Percentiles rank a stretch among this genome's conserved stretches.
phyloP scores from a whole-genome alignment of 2,329 filamentous ascomycete genomes.

The Ceratocystis variospora region DNA sequence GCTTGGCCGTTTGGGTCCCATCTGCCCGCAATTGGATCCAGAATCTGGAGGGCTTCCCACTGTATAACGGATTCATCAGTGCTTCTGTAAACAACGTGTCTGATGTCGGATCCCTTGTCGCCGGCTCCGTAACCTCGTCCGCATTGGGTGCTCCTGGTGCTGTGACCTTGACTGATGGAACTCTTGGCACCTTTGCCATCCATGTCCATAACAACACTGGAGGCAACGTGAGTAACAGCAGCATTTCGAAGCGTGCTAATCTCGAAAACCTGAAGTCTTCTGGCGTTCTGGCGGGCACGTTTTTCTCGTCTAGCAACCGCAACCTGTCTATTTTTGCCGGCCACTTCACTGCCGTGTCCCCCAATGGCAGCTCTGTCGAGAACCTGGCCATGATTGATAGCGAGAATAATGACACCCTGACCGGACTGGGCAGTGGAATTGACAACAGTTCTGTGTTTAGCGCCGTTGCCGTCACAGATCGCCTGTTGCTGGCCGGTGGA shows the following conservation, averaged over 20 bases:
- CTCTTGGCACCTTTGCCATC: conserved; percentile 44
- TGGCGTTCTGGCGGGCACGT: conserved; percentile 65
- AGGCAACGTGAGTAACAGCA: conserved; percentile 27
- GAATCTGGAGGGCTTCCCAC: conserved; percentile 53
- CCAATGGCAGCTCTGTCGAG: conserved; percentile 55
- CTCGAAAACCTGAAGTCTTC: conserved; percentile 24
- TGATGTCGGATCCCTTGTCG: conserved; percentile 53
- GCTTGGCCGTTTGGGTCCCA: conserved; percentile 86
- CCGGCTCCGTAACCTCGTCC: conserved; percentile 68
- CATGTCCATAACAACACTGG: conserved; percentile 34
- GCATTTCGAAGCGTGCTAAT: conserved; percentile 26
- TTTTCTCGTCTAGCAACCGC: conserved; percentile 53
- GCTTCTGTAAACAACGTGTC: conserved; percentile 53
- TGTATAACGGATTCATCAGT: conserved; percentile 59
- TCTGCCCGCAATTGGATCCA: conserved; percentile 77
- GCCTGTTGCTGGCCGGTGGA: conserved; percentile 70
- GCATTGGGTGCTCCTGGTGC: conserved; percentile 60
- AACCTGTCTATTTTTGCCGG: conserved; percentile 84
- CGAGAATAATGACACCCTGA: conserved; percentile 49
- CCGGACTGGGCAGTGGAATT: conserved; percentile 54
- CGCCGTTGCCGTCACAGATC: conserved; percentile 51
- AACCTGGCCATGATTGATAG: conserved; percentile 77
- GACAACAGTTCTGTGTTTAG: conserved; percentile 61
- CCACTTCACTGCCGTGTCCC: conserved; percentile 60
- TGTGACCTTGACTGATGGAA: conserved; percentile 45